phyloP scores from a whole-genome alignment of 2,329 filamentous ascomycete species.

The Coniochaeta sp. region DNA sequence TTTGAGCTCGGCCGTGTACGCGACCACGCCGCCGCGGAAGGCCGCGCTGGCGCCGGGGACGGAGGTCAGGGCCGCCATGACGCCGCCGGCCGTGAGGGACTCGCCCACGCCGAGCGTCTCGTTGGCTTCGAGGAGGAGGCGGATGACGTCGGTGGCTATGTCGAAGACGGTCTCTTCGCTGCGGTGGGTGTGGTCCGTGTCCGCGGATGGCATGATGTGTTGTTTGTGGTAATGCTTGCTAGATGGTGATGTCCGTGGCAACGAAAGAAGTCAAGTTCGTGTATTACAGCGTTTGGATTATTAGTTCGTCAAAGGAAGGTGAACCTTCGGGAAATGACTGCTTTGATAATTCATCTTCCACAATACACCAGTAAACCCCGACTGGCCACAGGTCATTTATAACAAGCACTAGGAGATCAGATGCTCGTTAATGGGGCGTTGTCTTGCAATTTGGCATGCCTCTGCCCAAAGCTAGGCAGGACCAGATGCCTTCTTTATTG shows the following conservation, averaged over 20 bases:
- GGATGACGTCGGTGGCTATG: slow-evolving; percentile 12
- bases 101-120: slow-evolving; percentile 21
- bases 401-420: too few species aligned
- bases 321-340: too few species aligned
- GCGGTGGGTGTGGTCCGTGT: background rate
- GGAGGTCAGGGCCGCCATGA: slow-evolving; percentile 23
- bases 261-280: too few species aligned
- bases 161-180: slow-evolving; percentile 5
- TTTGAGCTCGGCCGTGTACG: slow-evolving; percentile 23
- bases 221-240: background rate
- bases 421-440: too few species aligned
- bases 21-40: slow-evolving; percentile 25
- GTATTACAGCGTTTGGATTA: too few species aligned
- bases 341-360: too few species aligned
- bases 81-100: slow-evolving; percentile 22
- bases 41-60: slow-evolving; percentile 21
- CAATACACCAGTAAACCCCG: too few species aligned
- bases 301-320: too few species aligned
- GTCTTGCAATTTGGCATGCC: too few species aligned
- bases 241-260: background rate
- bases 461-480: too few species aligned
- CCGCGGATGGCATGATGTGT: background rate
- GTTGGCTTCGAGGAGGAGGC: slow-evolving; percentile 14
- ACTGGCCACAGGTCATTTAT: too few species aligned
- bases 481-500: too few species aligned